Percentiles rank a stretch among this genome's conserved stretches.
Conservation (phyloP, 176 grass and related monocot species). For the Zoysia pacifica region DNA sequence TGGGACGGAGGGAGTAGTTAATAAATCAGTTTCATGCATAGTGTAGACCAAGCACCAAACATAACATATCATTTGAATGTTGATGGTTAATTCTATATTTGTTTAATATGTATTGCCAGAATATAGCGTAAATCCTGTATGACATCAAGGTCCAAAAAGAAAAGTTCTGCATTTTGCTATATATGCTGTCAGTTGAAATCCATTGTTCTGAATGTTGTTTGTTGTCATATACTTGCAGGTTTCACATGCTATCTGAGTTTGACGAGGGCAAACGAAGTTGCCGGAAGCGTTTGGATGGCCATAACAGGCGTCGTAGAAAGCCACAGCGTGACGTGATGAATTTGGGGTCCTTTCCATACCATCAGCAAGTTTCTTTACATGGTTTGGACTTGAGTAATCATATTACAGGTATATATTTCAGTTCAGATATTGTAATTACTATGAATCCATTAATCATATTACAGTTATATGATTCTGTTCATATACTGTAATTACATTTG, state of each 20-base stretch:
- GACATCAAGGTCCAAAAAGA: background rate
- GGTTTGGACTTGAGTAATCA: background rate
- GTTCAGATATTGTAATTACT: too few species aligned
- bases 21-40: too few species aligned
- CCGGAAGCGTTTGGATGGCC: conserved; percentile 74
- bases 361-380: conserved; percentile 21
- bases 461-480: background rate
- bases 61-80: background rate
- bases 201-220: background rate
- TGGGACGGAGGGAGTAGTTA: too few species aligned
- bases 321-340: conserved; percentile 60
- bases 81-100: background rate
- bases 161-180: background rate
- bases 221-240: conserved; percentile 39
- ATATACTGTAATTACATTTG: background rate
- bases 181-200: background rate
- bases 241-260: conserved; percentile 78
- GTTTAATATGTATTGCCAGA: background rate
- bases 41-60: too few species aligned
- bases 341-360: conserved; percentile 41
- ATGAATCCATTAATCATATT: too few species aligned
- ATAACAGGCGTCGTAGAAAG: conserved; percentile 88
- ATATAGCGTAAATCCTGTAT: background rate
- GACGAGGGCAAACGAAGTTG: conserved; percentile 89
- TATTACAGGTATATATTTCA: background rate